A percentile compares a stretch with the other conserved stretches of the same genome.
These are phyloP conservation scores for Xerocomus nothofagi DNA, from an alignment of 1,284 basidiomycete genomes.

Conservation along the genomic window DNA sequence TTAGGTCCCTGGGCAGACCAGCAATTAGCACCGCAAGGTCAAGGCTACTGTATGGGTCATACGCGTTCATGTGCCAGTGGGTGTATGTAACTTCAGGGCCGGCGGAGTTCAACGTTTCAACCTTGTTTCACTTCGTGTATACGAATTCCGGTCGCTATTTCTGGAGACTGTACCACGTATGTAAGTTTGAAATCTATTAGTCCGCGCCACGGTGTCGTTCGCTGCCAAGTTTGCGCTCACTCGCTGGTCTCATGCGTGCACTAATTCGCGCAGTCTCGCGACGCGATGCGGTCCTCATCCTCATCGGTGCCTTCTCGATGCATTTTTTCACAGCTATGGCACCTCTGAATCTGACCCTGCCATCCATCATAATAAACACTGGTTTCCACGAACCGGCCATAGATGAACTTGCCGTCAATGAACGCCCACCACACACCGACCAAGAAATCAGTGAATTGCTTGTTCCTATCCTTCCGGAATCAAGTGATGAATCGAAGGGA, in stretches of 20 bases:
- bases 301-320: constrained; percentile 52
- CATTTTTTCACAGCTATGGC: constrained; percentile 45
- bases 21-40: neutral
- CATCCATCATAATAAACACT: constrained; percentile 41
- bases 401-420: constrained; percentile 16
- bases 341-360: constrained; percentile 31
- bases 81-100: too few relatives aligned
- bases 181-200: too few relatives aligned
- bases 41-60: too few relatives aligned
- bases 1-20: neutral
- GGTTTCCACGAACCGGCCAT: constrained; percentile 20
- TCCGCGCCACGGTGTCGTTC: neutral
- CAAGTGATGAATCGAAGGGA: neutral
- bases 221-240: neutral
- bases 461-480: constrained; percentile 1
- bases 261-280: constrained; percentile 35
- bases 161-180: too few relatives aligned
- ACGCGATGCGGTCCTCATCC: constrained; percentile 51
- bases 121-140: too few relatives aligned
- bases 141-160: too few relatives aligned
- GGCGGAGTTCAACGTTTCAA: too few relatives aligned
- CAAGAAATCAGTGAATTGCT: constrained; percentile 10
- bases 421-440: constrained; percentile 17
- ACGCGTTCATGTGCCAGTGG: too few relatives aligned
- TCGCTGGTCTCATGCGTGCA: constrained; percentile 22